phyloP scores from a whole-genome alignment of 1,284 basidiomycete species.

The Ceratobasidium sp. region DNA sequence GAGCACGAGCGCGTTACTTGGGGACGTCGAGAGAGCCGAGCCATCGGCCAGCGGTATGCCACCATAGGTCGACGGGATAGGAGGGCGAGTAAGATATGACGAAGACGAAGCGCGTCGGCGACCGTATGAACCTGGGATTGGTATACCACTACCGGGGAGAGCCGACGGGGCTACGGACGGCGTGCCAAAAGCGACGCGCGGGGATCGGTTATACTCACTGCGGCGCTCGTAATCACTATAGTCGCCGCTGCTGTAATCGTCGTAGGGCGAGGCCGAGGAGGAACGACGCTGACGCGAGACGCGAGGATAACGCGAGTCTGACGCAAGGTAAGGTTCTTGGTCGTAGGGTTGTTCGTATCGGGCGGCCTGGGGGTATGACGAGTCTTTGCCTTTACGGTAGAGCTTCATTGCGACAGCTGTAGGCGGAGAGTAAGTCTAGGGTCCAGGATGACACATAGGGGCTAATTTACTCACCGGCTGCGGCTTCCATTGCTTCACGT shows the following conservation, averaged over 20 bases:
- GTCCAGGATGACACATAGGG: conserved; percentile 41
- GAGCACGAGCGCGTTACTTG: not conserved
- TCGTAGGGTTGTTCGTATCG: conserved; percentile 22
- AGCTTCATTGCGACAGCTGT: conserved; percentile 25
- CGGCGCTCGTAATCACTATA: not conserved
- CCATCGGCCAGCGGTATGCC: not conserved
- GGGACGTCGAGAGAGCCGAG: conserved; percentile 25
- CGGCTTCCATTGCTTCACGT: conserved; percentile 60
- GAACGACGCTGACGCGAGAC: not conserved
- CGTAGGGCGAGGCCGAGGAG: conserved; percentile 17
- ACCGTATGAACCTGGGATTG: not conserved
- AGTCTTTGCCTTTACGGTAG: conserved; percentile 13
- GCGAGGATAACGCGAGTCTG: conserved; percentile 20
- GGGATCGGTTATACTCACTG: not conserved
- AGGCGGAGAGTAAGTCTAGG: not conserved
- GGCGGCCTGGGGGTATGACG: not conserved
- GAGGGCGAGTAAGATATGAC: conserved; percentile 4
- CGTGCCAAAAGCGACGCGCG: not conserved
- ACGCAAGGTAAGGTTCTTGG: conserved; percentile 11
- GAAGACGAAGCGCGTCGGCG: conserved; percentile 18
- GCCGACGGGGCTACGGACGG: not conserved
- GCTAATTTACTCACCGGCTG: conserved; percentile 51
- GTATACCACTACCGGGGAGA: not conserved
- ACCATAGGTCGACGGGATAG: not conserved
- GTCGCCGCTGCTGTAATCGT: not conserved